Conservation (phyloP, 768 basidiomycete species). For the Mycena haematopus region DNA sequence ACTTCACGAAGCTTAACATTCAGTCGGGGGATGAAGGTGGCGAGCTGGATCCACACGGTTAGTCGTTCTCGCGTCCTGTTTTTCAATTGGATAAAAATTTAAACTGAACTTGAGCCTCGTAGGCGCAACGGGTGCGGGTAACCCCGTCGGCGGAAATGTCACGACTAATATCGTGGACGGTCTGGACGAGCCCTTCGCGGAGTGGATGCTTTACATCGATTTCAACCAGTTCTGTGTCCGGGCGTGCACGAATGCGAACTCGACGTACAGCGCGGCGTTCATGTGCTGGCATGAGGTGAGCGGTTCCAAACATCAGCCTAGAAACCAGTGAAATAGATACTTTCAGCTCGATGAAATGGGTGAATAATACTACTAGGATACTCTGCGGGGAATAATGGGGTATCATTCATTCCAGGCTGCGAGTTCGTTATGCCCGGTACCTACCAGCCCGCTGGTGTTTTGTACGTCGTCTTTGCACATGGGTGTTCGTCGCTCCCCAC, state of each 20-base stretch:
- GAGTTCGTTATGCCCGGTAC: conserved; percentile 54
- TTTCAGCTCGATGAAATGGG: too few relatives aligned
- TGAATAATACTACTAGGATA: too few relatives aligned
- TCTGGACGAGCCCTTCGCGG: conserved; percentile 42
- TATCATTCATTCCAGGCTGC: conserved; percentile 35
- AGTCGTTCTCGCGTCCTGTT: background rate
- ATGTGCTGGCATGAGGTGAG: conserved; percentile 14
- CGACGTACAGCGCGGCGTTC: background rate
- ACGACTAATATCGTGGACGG: conserved; percentile 48
- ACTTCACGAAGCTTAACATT: conserved; percentile 50
- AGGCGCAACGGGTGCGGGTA: conserved; percentile 45
- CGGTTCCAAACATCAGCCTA: too few relatives aligned
- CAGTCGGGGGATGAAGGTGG: conserved; percentile 47
- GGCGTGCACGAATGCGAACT: conserved; percentile 9
- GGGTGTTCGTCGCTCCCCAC: background rate
- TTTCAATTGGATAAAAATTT: too few relatives aligned
- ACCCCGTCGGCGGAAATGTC: conserved; percentile 54
- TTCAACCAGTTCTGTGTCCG: conserved; percentile 43
- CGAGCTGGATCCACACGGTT: conserved; percentile 51
- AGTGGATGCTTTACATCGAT: conserved; percentile 52
- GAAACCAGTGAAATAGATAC: too few relatives aligned
- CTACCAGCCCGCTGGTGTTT: conserved; percentile 49
- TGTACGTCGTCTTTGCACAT: conserved; percentile 45
- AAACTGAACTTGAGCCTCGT: background rate
- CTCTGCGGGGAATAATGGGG: too few relatives aligned